These are phyloP conservation scores for Metschnikowia cubensis DNA, from an alignment of 805 yeast species.

Conservation along the genomic window DNA sequence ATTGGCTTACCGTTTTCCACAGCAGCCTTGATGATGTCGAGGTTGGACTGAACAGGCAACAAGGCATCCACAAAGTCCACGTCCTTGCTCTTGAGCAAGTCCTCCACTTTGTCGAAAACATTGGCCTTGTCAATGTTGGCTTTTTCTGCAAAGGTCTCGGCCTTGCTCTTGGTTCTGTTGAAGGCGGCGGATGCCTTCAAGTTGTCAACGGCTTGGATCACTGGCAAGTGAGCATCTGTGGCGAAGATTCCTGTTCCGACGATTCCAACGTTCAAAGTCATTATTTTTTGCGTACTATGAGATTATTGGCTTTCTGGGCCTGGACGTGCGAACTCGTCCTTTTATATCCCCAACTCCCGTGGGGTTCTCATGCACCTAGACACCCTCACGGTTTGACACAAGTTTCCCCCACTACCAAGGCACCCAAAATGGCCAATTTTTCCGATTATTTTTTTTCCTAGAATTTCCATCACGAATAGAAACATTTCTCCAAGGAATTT, in stretches of 20 bases:
- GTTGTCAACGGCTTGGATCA: constrained; percentile 47
- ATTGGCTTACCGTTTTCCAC: constrained; percentile 73
- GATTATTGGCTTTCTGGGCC: background rate
- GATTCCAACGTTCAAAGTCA: constrained; percentile 53
- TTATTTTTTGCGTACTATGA: background rate
- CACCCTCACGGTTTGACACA: background rate
- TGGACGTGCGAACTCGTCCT: background rate
- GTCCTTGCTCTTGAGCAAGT: constrained; percentile 58
- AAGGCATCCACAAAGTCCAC: constrained; percentile 80
- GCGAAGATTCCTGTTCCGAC: constrained; percentile 91
- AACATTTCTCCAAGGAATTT: too few relatives aligned
- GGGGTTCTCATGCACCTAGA: background rate
- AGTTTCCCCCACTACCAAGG: background rate
- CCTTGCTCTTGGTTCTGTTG: constrained; percentile 83
- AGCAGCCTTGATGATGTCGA: constrained; percentile 65
- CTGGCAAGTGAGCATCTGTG: constrained; percentile 75
- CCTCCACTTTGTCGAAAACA: constrained; percentile 60
- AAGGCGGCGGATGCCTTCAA: constrained; percentile 65
- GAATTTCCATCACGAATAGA: too few relatives aligned
- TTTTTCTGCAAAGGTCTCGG: constrained; percentile 66
- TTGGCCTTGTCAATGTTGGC: constrained; percentile 50
- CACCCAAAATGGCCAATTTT: background rate
- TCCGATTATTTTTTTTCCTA: background rate
- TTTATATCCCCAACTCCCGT: constrained; percentile 1
- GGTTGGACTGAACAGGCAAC: constrained; percentile 82